Conservation (phyloP, 306 rosid species). For the Rosa chinensis region DNA sequence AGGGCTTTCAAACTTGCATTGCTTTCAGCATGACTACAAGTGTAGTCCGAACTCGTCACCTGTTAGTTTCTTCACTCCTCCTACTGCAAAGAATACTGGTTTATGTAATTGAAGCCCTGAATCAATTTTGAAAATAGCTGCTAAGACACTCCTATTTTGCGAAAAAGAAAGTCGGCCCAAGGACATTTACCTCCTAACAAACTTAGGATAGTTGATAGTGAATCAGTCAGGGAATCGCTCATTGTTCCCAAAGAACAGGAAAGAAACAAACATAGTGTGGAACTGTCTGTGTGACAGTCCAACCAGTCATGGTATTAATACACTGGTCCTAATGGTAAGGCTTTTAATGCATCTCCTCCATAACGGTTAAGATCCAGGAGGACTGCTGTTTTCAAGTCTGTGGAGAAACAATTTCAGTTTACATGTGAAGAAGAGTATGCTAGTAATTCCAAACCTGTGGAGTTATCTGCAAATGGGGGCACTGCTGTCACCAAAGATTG, state of each 20-base stretch:
- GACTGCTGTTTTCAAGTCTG: conserved; percentile 74
- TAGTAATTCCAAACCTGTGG: conserved; percentile 35
- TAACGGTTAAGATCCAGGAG: conserved; percentile 80
- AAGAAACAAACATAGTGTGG: conserved; percentile 32
- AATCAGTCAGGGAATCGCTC: conserved; percentile 28
- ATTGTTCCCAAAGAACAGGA: conserved; percentile 39
- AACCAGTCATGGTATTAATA: conserved; percentile 38
- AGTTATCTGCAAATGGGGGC: conserved; percentile 40
- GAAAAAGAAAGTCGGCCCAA: conserved; percentile 63
- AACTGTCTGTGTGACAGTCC: conserved; percentile 47
- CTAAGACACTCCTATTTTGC: conserved; percentile 85
- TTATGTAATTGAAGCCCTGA: conserved; percentile 67
- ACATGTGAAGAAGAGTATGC: conserved; percentile 63
- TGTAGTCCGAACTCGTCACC: conserved; percentile 55
- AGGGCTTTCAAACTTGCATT: conserved; percentile 38
- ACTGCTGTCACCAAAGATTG: conserved; percentile 44
- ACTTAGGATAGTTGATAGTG: conserved; percentile 36
- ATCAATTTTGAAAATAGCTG: conserved; percentile 82
- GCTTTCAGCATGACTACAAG: conserved; percentile 48
- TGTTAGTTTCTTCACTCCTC: conserved; percentile 75
- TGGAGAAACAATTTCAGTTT: conserved; percentile 89
- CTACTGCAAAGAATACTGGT: conserved; percentile 58
- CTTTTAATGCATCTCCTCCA: conserved; percentile 90
- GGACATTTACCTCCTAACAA: conserved; percentile 38
- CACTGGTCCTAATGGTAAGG: conserved; percentile 47